Evolutionary conservation across 495 filamentous ascomycete genomes (phyloP), one percentile per base, ranked within the genome.

Genomic region (Chaetomium cochliodes): DNA sequence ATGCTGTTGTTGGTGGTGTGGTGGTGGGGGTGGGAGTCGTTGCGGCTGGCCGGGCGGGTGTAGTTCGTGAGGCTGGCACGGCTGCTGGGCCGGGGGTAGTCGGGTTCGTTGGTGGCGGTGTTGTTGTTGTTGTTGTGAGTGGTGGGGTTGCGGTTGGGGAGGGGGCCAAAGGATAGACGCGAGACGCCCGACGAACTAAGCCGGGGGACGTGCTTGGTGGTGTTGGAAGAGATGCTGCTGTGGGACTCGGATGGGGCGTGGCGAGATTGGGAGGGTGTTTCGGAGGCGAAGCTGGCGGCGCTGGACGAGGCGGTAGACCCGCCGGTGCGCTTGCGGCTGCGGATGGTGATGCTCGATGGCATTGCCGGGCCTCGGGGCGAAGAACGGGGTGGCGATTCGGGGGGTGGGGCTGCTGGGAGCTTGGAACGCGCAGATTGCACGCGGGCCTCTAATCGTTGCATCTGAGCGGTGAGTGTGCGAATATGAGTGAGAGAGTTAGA

Each of bases 401-500:
- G 22, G 12, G 91, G 91, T 5, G 86, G 90, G 6, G 54, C 5
- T 18, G 13, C 51, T 1, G 94, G 94, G 3, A 98, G 84, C 74
- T 96, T 96, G 39, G 92, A 96, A 65, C 92, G 87, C 26, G 90
- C 94, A n/a, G 89, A 91, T 55, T 98, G 92, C 8, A 98, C 92
- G 37, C 93, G 84, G 63, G 93, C 89, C 74, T 98, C 96, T 47
- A 98, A 86, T 66, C 89, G 87, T 74, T 96, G 92, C 96, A 98
- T 97, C 77, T 97, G 94, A 25, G 91, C 92, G 62, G 93, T 94
- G 60, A 98, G 85, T 3, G 88, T 88, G 28, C 94, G 92, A 71
- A 98, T 93, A 70, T 98, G 94, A 62, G 89, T 90, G 37, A 98
- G 84, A 5, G 96, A 97, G 42, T 87, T 90, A 20, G 96, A 97